Evolutionary conservation across 2,329 filamentous ascomycete species (phyloP).

Genomic region (Blastomyces parvus): DNA sequence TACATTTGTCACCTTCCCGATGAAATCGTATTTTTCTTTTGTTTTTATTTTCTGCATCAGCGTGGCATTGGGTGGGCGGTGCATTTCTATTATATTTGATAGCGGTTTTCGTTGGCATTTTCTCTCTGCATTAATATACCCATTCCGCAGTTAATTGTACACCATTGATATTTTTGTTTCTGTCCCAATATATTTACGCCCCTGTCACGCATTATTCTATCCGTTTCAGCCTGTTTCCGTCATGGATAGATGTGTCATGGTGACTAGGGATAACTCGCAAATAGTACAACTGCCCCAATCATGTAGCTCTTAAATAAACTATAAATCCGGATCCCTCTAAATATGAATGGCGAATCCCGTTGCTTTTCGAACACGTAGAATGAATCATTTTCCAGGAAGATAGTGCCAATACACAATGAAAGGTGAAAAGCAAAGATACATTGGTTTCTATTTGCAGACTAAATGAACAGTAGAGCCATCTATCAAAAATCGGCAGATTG

Average conservation of each 20-base stretch:
- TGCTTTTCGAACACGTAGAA: background rate
- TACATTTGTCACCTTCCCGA: background rate
- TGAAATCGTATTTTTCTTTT: background rate
- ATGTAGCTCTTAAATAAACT: background rate
- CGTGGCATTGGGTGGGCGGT: background rate
- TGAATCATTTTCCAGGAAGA: background rate
- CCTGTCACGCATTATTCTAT: background rate
- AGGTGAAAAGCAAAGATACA: background rate
- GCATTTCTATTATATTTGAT: background rate
- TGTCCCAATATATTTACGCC: background rate
- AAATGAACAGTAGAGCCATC: background rate
- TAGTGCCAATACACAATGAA: background rate
- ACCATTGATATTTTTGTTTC: background rate
- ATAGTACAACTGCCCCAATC: background rate
- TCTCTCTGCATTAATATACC: background rate
- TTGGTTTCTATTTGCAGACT: background rate
- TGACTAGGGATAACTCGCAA: background rate
- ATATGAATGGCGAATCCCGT: background rate
- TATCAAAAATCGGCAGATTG: background rate
- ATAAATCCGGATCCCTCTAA: background rate
- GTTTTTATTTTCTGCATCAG: background rate
- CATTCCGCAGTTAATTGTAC: background rate
- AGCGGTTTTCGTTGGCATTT: background rate
- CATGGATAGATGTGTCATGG: background rate
- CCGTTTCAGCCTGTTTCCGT: background rate